These are phyloP conservation scores for Phlegmacium glaucopus DNA, from an alignment of 768 basidiomycete genomes.

Conservation along the genomic window DNA sequence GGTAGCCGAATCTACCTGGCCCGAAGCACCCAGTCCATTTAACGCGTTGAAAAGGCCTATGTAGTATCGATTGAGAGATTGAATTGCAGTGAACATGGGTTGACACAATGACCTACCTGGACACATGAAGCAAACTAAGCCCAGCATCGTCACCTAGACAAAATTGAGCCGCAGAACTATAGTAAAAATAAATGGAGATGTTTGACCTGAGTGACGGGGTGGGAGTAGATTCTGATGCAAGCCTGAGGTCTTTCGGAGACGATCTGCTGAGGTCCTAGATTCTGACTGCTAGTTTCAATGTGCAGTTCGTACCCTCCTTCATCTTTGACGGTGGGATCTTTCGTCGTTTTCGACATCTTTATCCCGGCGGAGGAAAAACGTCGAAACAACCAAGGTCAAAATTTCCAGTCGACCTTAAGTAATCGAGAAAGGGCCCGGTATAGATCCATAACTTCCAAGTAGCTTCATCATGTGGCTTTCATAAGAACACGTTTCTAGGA, in stretches of 20 bases:
- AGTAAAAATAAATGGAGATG: not conserved
- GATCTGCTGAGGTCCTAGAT: no score
- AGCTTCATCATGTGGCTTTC: no score
- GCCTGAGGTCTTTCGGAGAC: not conserved
- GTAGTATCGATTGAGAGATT: not conserved
- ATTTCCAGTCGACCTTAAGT: no score
- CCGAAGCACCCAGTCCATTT: constrained; percentile 77
- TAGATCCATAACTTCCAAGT: no score
- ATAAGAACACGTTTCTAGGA: no score
- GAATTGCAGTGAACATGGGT: not conserved
- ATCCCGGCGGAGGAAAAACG: no score
- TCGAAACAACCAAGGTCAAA: no score
- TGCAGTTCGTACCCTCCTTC: no score
- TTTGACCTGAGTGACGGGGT: not conserved
- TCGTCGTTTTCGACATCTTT: no score
- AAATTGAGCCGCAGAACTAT: not conserved
- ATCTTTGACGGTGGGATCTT: no score
- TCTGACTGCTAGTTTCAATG: no score
- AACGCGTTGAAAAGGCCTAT: constrained; percentile 76
- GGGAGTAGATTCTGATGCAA: not conserved
- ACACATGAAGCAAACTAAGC: constrained; percentile 68
- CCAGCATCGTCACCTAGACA: constrained; percentile 55
- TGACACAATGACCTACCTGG: constrained; percentile 32
- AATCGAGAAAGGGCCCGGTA: no score
- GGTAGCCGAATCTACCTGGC: constrained; percentile 62